Evolutionary conservation across 345 rosid genomes (phyloP), one percentile per base, ranked within the genome.

Genomic region (Murraya paniculata): DNA sequence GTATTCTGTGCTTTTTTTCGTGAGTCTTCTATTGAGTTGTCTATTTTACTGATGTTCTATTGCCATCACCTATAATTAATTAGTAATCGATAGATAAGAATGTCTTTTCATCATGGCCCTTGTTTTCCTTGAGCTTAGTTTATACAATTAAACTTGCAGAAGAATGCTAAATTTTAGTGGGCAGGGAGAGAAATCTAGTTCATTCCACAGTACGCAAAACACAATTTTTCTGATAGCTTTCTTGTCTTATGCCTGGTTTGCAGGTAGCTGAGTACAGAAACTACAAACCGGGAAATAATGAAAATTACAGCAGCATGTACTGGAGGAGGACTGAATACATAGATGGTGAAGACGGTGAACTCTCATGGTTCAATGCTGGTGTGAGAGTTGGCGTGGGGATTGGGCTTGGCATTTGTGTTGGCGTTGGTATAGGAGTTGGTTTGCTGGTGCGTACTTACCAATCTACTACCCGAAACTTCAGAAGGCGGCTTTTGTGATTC

Each of bases 381-480:
- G 98, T 95, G 36, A 86, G 98, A 61, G 99, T 93, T 78, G 98
- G 99, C 31, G 98, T 95, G 21, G 99, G 99, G 35, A 92, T 96
- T 39, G 98, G 99, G 25, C 99, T 95, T 24, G 97, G 99, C 59
- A 87, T 94, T 76, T 96, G 97, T 73, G 86, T 96, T 55, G 98
- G 98, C 70, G 35, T 94, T 6, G 98, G 99, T 24, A 81, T 96
- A 79, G 99, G 99, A 61, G 97, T 94, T 28, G 98, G 99, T 65
- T 88, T 96, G 84, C 78, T 96, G 68, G 92, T 89, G 28, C 97
- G 94, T 48, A 85, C 94, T 50, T 95, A 93, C 86, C 92, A 90
- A 73, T 68, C 94, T 22, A 91, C 99, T 24, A 89, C 97, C 39
- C 80, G 94, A 70, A 92, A 86, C 90, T 85, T 96, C 83, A 89